These are phyloP conservation scores for Rosa multiflora DNA, from an alignment of 306 rosid species.

Conservation along the genomic window DNA sequence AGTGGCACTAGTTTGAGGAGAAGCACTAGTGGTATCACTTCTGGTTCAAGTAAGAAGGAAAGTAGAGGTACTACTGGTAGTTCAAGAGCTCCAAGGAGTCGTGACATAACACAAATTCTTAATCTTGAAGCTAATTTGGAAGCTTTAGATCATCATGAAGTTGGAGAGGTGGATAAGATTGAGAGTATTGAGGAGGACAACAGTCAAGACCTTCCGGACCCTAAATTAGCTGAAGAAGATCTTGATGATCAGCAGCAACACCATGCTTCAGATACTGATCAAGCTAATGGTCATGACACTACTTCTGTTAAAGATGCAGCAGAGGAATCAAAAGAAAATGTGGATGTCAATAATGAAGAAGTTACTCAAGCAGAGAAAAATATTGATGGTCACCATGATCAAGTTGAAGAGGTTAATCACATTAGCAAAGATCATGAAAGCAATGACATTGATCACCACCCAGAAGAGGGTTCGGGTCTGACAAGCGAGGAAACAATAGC, in stretches of 20 bases:
- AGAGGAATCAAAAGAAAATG: neutral
- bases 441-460: constrained; percentile 6
- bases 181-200: constrained; percentile 5
- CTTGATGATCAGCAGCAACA: neutral
- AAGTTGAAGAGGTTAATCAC: constrained; percentile 3
- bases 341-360: neutral
- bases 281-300: neutral
- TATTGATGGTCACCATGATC: neutral
- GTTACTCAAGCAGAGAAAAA: neutral
- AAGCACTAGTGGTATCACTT: constrained; percentile 8
- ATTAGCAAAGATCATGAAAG: constrained; percentile 22
- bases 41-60: constrained; percentile 33
- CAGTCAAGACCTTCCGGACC: constrained; percentile 11
- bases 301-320: neutral
- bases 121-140: constrained; percentile 25
- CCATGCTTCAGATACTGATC: neutral
- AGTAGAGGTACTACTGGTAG: neutral
- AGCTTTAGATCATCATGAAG: constrained; percentile 21
- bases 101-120: neutral
- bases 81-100: constrained; percentile 19
- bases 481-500: constrained; percentile 19
- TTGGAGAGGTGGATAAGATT: constrained; percentile 15
- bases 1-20: constrained; percentile 21
- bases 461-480: neutral
- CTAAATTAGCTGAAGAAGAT: constrained; percentile 15